These are phyloP conservation scores for Quercus phellos DNA, from an alignment of 331 rosid species.

Conservation along the genomic window DNA sequence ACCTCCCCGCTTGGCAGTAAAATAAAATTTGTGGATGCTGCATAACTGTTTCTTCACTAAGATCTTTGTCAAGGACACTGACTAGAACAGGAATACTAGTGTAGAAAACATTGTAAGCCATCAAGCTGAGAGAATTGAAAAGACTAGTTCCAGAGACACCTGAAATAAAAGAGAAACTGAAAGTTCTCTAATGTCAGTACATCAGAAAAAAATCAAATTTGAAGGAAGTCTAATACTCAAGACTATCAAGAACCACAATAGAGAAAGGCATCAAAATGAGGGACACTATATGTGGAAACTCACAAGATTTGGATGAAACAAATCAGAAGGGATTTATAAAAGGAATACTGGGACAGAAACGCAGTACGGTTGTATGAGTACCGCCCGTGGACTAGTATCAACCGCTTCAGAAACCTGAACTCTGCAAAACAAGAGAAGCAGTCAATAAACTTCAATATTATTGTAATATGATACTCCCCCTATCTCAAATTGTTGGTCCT, in stretches of 20 bases:
- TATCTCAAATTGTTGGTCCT: too few species aligned
- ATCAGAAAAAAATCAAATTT: constrained; percentile 4
- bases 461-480: not conserved
- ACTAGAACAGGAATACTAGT: constrained; percentile 91
- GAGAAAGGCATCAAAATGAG: not conserved
- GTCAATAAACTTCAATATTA: not conserved
- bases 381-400: constrained; percentile 91
- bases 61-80: constrained; percentile 91
- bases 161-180: constrained; percentile 90
- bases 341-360: constrained; percentile 86
- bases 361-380: constrained; percentile 94
- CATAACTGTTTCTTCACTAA: constrained; percentile 83
- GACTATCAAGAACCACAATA: not conserved
- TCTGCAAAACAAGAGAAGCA: constrained; percentile 56
- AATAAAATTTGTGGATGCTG: constrained; percentile 95
- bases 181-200: constrained; percentile 40
- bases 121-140: constrained; percentile 90
- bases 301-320: constrained; percentile 94
- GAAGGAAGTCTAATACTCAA: constrained; percentile 4
- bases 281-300: constrained; percentile 29
- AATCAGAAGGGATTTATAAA: constrained; percentile 76
- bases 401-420: constrained; percentile 78
- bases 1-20: constrained; percentile 98
- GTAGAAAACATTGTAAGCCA: constrained; percentile 97
- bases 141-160: constrained; percentile 97